phyloP scores from a whole-genome alignment of 768 basidiomycete species.

The Mrakia gelida region DNA sequence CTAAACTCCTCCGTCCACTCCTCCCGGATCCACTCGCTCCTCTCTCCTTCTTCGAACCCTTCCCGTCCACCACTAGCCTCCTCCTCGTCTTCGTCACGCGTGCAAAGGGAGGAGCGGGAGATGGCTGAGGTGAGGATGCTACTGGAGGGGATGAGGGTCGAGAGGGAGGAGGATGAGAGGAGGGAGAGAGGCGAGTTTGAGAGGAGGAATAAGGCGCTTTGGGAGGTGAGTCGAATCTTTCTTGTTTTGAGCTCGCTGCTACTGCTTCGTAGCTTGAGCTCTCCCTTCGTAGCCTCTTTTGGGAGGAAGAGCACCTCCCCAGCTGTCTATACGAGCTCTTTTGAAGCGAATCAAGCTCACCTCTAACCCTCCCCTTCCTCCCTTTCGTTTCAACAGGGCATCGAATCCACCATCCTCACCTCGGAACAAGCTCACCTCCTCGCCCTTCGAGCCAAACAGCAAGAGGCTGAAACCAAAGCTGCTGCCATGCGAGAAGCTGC shows the following conservation, averaged over 20 bases:
- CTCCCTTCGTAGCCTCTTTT: conserved; percentile 47
- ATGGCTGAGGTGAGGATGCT: conserved; percentile 32
- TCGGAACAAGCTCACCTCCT: conserved; percentile 24
- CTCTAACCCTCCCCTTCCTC: conserved; percentile 36
- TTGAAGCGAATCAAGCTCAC: too few relatives aligned
- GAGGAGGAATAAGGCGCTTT: conserved; percentile 49
- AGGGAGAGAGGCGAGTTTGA: conserved; percentile 52
- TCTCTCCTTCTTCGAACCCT: background rate
- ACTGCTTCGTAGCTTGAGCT: conserved; percentile 53
- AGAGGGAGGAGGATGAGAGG: conserved; percentile 52
- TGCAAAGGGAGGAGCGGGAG: background rate
- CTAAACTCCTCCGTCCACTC: conserved; percentile 18
- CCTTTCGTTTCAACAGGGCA: conserved; percentile 47
- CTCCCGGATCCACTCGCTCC: conserved; percentile 5
- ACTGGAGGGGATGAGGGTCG: conserved; percentile 50
- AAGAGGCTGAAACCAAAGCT: conserved; percentile 35
- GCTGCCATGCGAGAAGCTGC: conserved; percentile 44
- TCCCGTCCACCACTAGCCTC: background rate
- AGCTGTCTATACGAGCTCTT: background rate
- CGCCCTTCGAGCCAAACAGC: conserved; percentile 43
- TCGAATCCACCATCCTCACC: conserved; percentile 25
- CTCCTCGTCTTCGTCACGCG: background rate
- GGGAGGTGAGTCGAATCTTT: conserved; percentile 52
- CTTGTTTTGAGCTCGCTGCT: conserved; percentile 37
- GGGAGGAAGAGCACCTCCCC: background rate